Evolutionary conservation across 2,329 filamentous ascomycete genomes (phyloP), one percentile per base, ranked within the genome.

Genomic region (Fusarium keratoplasticum): DNA sequence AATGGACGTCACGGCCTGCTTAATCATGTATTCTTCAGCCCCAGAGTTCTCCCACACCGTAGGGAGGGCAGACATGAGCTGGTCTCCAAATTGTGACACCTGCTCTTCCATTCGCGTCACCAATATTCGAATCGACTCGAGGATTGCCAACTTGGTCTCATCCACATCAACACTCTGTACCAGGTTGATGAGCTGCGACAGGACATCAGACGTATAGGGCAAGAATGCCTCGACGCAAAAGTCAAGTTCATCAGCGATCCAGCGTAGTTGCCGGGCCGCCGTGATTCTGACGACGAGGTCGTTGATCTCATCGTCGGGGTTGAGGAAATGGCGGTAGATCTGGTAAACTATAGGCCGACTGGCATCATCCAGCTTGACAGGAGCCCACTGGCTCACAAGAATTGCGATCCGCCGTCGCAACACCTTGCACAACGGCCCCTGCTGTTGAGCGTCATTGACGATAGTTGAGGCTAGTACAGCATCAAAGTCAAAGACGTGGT

Each of bases 201-300:
- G 86, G 11, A 94, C 91, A 22, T 92, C 89, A 1, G 93, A 87
- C 0, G 94, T 93, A 80, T 92, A 96, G 0, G 95, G 94, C 61
- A 93, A 80, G 80, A 98, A 98, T 13, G 87, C 84, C 6, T 93
- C 89, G 2, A 91, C 87, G 13, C 89, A 88, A 80, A 98, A 98
- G 62, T 93, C 93, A 81, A 95, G 95, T 50, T 97, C 95, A 76
- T 98, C 93, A 0, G 94, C 91, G 50, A 98, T 89, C 74, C 89
- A 89, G 76, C 93, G 92, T 60, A 99, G 89, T 77, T 97, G 94
- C 64, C 95, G 89, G 7, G 94, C 96, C 4, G 96, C 95, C 2
- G 96, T 98, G 63, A 98, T 92, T 16, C 95, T 91, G 35, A 99
- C 96, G 1, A 98, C 95, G 62, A 95, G 88, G 79, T 99, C 96